A percentile compares a stretch with the other conserved stretches of the same genome.
phyloP scores from a whole-genome alignment of 257 asterid species.

The Jacaranda mimosifolia region DNA sequence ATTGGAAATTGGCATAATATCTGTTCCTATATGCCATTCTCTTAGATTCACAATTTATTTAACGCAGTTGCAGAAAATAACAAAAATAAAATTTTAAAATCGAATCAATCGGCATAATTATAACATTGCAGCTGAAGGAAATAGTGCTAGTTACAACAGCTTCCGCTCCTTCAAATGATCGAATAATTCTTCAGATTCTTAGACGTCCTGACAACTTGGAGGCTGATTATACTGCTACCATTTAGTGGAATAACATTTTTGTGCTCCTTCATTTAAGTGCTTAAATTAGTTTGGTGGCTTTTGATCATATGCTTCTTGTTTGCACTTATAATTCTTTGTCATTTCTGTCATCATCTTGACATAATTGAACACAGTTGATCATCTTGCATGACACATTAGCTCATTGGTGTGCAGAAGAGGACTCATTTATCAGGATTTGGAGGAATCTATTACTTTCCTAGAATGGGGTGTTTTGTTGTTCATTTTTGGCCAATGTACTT shows the following conservation, averaged over 20 bases:
- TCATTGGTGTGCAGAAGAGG: conserved; percentile 10
- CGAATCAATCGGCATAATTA: neutral
- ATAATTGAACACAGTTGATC: neutral
- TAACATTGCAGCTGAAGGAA: conserved; percentile 5
- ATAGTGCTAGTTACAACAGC: neutral
- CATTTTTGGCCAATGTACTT: neutral
- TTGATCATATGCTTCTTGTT: conserved; percentile 4
- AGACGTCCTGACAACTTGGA: neutral
- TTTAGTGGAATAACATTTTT: conserved; percentile 14
- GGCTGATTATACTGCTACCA: conserved; percentile 10
- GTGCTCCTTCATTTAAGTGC: neutral
- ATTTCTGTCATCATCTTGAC: conserved; percentile 14
- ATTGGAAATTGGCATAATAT: neutral
- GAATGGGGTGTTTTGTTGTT: neutral
- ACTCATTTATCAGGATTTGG: conserved; percentile 20
- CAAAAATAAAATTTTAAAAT: neutral
- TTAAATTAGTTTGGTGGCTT: neutral
- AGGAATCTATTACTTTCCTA: conserved; percentile 14
- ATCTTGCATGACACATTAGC: conserved; percentile 26
- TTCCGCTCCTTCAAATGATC: neutral
- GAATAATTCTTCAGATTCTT: neutral
- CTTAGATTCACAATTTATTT: neutral
- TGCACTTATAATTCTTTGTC: neutral
- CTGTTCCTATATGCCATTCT: neutral
- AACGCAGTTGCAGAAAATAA: neutral